Conservation (phyloP, 1,284 basidiomycete genomes). For the Grifola frondosa region DNA sequence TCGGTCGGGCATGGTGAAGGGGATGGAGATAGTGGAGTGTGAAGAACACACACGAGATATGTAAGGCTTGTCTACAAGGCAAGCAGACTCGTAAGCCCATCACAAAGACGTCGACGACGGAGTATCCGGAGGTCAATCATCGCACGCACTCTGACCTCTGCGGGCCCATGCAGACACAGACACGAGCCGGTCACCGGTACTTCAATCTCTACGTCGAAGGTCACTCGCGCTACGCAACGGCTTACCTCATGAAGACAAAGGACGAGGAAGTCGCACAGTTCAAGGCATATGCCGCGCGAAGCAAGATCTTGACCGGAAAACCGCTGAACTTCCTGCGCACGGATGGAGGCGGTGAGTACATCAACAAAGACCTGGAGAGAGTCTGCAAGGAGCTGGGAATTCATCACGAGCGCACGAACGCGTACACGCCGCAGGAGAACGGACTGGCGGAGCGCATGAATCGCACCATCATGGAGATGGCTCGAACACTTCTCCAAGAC, state of each 20-base stretch:
- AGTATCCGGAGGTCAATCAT: no score
- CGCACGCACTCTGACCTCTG: conserved; percentile 17
- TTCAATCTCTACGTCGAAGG: conserved; percentile 13
- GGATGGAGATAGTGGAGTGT: conserved; percentile 12
- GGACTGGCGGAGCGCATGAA: conserved; percentile 29
- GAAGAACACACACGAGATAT: not conserved
- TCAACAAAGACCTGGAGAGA: conserved; percentile 3
- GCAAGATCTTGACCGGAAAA: conserved; percentile 34
- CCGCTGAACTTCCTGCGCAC: conserved; percentile 33
- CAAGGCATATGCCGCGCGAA: conserved; percentile 4
- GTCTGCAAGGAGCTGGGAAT: conserved; percentile 13
- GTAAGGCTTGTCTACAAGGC: conserved; percentile 13
- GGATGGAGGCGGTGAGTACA: conserved; percentile 13
- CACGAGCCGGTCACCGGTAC: conserved; percentile 10
- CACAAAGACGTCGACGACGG: conserved; percentile 4
- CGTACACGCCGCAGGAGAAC: conserved; percentile 22
- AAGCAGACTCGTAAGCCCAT: conserved; percentile 17
- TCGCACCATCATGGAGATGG: conserved; percentile 28
- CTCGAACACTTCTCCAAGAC: conserved; percentile 23
- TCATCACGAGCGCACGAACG: conserved; percentile 13
- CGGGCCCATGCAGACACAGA: conserved; percentile 12
- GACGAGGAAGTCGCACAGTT: conserved; percentile 4
- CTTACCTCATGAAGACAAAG: conserved; percentile 13
- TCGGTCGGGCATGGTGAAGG: conserved; percentile 11
- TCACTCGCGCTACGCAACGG: conserved; percentile 4